Evolutionary conservation across 2,329 filamentous ascomycete species (phyloP), one percentile per base, ranked within the genome.

Genomic region (Neonectria sp.): DNA sequence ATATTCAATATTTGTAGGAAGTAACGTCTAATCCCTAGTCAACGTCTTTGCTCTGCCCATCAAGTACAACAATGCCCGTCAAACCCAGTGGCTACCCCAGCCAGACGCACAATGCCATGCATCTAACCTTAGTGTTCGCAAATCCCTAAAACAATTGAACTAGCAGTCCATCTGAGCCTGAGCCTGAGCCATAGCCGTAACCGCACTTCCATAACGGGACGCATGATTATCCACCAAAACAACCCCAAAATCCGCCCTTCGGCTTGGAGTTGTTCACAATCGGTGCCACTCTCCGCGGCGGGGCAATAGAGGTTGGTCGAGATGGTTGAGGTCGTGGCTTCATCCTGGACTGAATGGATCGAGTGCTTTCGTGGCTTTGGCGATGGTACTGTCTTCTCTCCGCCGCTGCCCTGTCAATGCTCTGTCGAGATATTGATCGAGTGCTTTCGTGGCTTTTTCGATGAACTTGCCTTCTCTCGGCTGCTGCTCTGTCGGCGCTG

Each of bases 231-330:
- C 35, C 21, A 4, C 46, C 31, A 43, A 66, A 61, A n/a, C 58
- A 66, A 25, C 52, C 46, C 63, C 63, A 66, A 48, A 43, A 33
- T n/a, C 46, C 48, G 24, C 35, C n/a, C 63, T 57, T 56, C 27
- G 43, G 37, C 37, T 57, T 57, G 12, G 25, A 11, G 29, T 31
- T 43, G 2, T 6, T 17, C 21, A 6, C 11, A 2, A 33, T 2
- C 8, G 52, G 24, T n/a, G 35, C 45, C 17, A 27, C 25, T 29
- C 46, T 56, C 27, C 45, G 52, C 6, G 21, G 49, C 15, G 45
- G 57, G 21, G 59, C 46, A 15, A 21, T 46, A n/a, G 21, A 46
- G 21, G 29, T 40, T 4, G 48, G 31, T 27, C 57, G 37, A 43
- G 62, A 60, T 15, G 33, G 35, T 21, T 17, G 31, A 21, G n/a